Evolutionary conservation across 1,284 basidiomycete genomes (phyloP).

Genomic region (Ceratobasidium sp.): DNA sequence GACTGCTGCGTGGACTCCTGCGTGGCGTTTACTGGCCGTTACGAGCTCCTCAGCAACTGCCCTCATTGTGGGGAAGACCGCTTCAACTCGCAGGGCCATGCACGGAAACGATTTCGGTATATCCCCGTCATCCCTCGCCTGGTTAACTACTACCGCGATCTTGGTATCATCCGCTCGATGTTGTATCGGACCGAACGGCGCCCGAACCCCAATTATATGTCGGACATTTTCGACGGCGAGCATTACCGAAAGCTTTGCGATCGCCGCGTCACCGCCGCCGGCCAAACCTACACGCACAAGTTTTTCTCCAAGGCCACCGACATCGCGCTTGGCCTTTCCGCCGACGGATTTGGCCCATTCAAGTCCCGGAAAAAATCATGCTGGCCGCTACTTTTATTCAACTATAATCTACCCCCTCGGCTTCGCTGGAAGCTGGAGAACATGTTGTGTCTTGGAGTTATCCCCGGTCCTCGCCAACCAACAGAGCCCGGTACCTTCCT

Average conservation of each 20-base stretch:
- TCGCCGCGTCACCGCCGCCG: conserved; percentile 24
- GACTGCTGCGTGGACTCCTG: conserved; percentile 47
- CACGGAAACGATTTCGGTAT: conserved; percentile 29
- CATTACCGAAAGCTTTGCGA: conserved; percentile 39
- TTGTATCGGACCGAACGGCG: conserved; percentile 33
- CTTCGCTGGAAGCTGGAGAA: conserved; percentile 36
- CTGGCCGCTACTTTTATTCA: conserved; percentile 44
- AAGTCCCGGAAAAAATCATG: conserved; percentile 18
- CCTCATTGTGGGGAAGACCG: conserved; percentile 38
- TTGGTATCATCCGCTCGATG: neutral
- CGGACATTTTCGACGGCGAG: conserved; percentile 45
- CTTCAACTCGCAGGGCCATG: conserved; percentile 7
- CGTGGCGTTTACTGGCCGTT: conserved; percentile 37
- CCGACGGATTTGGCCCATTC: conserved; percentile 37
- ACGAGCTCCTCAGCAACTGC: conserved; percentile 18
- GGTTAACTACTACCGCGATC: conserved; percentile 15
- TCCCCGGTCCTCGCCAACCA: conserved; percentile 45
- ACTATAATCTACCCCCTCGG: conserved; percentile 45
- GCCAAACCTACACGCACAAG: conserved; percentile 5
- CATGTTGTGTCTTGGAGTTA: conserved; percentile 45
- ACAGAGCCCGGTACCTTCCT: conserved; percentile 24
- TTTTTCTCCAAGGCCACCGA: conserved; percentile 38
- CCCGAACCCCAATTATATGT: neutral
- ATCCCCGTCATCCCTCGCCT: conserved; percentile 44
- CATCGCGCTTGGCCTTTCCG: conserved; percentile 45